Conservation (phyloP, 2,329 filamentous ascomycete species). For the Paramyrothecium sp. region DNA sequence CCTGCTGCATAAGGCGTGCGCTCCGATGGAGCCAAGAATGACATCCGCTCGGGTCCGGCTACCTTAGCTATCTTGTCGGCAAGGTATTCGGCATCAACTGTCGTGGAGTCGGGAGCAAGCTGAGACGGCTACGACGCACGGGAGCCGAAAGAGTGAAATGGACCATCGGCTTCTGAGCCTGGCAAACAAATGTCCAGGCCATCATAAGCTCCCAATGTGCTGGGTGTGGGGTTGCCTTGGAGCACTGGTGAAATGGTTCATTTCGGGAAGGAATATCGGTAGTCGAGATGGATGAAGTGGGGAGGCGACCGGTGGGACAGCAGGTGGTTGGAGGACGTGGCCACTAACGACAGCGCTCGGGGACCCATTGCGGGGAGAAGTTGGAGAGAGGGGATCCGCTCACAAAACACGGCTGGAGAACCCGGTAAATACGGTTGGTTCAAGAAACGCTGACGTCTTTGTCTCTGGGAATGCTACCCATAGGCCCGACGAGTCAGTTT, state of each 20-base stretch:
- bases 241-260: background rate
- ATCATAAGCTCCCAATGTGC: background rate
- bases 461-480: background rate
- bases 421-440: background rate
- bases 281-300: background rate
- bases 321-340: background rate
- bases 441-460: background rate
- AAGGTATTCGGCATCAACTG: too few species aligned
- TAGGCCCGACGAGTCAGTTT: background rate
- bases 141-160: too few species aligned
- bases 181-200: too few species aligned
- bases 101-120: too few species aligned
- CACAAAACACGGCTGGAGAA: background rate
- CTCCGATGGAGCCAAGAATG: background rate
- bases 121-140: too few species aligned
- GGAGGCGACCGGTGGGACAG: background rate
- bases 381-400: background rate
- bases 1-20: background rate
- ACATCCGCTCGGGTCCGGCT: background rate
- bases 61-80: background rate
- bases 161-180: too few species aligned
- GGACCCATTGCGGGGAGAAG: background rate
- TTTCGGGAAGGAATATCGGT: slow-evolving; percentile 3
- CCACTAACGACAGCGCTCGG: background rate
- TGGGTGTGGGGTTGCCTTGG: background rate